Percentiles rank a stretch among this genome's conserved stretches.
Evolutionary conservation across 768 basidiomycete species (phyloP).

Genomic region (Podaxis carcinomalis): DNA sequence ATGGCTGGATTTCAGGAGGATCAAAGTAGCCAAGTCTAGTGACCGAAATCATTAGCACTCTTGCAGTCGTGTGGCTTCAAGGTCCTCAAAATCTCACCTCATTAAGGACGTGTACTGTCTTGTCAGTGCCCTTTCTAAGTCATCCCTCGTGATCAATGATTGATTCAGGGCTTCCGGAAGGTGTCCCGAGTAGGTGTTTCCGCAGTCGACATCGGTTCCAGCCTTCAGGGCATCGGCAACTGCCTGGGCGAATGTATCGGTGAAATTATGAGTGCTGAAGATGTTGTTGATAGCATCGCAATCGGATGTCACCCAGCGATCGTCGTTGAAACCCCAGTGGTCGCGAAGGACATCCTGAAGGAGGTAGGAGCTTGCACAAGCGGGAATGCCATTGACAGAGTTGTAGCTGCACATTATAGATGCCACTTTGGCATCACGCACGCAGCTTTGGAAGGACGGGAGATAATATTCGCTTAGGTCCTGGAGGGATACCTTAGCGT

Average conservation of each 20-base stretch:
- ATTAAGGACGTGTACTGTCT: slow-evolving; percentile 52
- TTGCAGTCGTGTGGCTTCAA: not conserved
- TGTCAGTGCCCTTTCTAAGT: slow-evolving; percentile 38
- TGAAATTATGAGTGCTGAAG: slow-evolving; percentile 46
- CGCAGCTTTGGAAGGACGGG: slow-evolving; percentile 53
- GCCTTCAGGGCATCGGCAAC: slow-evolving; percentile 47
- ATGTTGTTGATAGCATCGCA: slow-evolving; percentile 54
- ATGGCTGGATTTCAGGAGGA: slow-evolving; percentile 43
- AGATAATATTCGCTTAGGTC: slow-evolving; percentile 55
- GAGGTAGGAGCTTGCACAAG: slow-evolving; percentile 50
- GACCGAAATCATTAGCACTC: not conserved
- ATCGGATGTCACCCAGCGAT: slow-evolving; percentile 53
- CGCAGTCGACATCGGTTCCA: slow-evolving; percentile 55
- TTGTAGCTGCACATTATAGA: slow-evolving; percentile 66
- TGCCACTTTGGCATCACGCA: slow-evolving; percentile 56
- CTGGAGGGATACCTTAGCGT: slow-evolving; percentile 50
- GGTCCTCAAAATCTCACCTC: slow-evolving; percentile 27
- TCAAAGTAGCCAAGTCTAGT: slow-evolving; percentile 56
- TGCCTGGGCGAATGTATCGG: slow-evolving; percentile 38
- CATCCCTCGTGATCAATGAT: slow-evolving; percentile 38
- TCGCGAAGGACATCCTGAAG: slow-evolving; percentile 49
- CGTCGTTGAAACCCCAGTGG: slow-evolving; percentile 43
- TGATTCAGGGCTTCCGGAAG: slow-evolving; percentile 46
- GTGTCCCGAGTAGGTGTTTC: slow-evolving; percentile 38
- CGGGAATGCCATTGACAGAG: slow-evolving; percentile 54